Conservation (phyloP, 805 yeast species). For the Wickerhamiella qilinensis region DNA sequence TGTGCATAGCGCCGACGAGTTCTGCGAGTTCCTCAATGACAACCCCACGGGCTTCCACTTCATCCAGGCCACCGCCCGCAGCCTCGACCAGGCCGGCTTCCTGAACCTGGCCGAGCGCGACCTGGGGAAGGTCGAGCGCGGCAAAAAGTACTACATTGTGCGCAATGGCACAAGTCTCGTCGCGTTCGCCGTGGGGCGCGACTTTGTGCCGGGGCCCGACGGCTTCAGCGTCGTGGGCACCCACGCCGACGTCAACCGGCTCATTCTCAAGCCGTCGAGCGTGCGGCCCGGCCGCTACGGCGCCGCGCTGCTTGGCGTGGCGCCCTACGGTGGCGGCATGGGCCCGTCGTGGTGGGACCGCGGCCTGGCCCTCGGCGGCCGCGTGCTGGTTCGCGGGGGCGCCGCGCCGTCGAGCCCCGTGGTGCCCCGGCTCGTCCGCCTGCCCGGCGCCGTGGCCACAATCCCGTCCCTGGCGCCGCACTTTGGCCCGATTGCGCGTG, state of each 20-base stretch:
- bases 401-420: slow-evolving; percentile 15
- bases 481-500: slow-evolving; percentile 49
- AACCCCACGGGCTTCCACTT: slow-evolving; percentile 61
- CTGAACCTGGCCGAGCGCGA: slow-evolving; percentile 55
- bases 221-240: slow-evolving; percentile 48
- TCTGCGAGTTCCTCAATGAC: slow-evolving; percentile 45
- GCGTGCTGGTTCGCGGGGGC: slow-evolving; percentile 46
- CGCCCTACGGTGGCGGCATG: slow-evolving; percentile 64
- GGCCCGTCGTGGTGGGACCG: slow-evolving; percentile 58
- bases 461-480: slow-evolving; percentile 75
- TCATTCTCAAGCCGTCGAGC: slow-evolving; percentile 54
- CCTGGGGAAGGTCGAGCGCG: slow-evolving; percentile 26
- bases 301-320: slow-evolving; percentile 57
- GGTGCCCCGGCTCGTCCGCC: slow-evolving; percentile 17
- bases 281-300: slow-evolving; percentile 47
- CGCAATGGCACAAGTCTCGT: slow-evolving; percentile 54
- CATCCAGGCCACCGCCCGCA: slow-evolving; percentile 12
- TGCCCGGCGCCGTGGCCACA: slow-evolving; percentile 37
- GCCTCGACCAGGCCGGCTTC: slow-evolving; percentile 49
- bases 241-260: slow-evolving; percentile 55
- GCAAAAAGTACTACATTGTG: slow-evolving; percentile 54
- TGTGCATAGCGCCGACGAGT: slow-evolving; percentile 8
- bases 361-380: slow-evolving; percentile 69
- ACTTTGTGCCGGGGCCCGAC: slow-evolving; percentile 43
- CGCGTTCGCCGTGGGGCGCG: slow-evolving; percentile 53